Percentiles rank a stretch among this genome's conserved stretches.
Evolutionary conservation across 768 basidiomycete genomes (phyloP).

Genomic region (Boletus subcaerulescens): DNA sequence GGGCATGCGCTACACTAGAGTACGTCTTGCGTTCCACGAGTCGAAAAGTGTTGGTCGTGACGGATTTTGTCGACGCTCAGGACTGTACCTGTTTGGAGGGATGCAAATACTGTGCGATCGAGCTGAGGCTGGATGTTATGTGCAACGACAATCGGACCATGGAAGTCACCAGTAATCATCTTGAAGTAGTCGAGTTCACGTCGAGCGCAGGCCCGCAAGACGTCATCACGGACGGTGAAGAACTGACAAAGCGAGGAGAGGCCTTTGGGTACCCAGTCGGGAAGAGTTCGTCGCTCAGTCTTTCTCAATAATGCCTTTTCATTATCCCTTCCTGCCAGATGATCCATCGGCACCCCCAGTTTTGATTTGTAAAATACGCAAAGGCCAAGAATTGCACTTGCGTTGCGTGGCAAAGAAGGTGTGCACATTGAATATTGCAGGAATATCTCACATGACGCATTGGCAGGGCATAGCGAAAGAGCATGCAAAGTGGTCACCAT

Average conservation of each 20-base stretch:
- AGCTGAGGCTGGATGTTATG: constrained; percentile 70
- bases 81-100: constrained; percentile 88
- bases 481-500: constrained; percentile 98
- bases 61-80: constrained; percentile 39
- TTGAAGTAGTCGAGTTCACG: constrained; percentile 55
- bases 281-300: constrained; percentile 53
- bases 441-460: not conserved
- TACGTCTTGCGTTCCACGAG: constrained; percentile 32
- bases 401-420: constrained; percentile 93
- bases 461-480: constrained; percentile 94
- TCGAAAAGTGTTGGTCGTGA: not conserved
- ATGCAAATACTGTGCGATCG: constrained; percentile 85
- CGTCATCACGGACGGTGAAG: constrained; percentile 51
- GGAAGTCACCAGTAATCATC: constrained; percentile 82
- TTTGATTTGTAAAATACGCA: constrained; percentile 87
- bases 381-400: constrained; percentile 87
- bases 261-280: constrained; percentile 83
- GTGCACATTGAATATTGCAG: constrained; percentile 11
- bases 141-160: constrained; percentile 74
- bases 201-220: constrained; percentile 39
- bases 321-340: constrained; percentile 37
- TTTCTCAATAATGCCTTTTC: constrained; percentile 2
- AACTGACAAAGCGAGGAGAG: constrained; percentile 68
- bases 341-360: constrained; percentile 65
- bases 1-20: constrained; percentile 76